phyloP scores from a whole-genome alignment of 1,139 yeast species.

The Petasospora fabianii region DNA sequence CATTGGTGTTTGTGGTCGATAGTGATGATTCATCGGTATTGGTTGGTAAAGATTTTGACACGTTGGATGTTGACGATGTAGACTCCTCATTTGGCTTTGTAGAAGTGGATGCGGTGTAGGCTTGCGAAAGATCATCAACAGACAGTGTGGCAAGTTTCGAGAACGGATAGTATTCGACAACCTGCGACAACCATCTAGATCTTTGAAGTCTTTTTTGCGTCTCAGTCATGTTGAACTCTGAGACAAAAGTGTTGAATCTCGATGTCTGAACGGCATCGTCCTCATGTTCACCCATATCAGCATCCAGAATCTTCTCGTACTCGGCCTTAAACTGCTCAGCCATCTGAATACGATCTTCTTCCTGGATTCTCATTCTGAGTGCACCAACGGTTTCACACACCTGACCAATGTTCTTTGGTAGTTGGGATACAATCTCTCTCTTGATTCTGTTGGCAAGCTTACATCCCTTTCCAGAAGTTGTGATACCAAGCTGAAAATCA shows the following conservation, averaged over 20 bases:
- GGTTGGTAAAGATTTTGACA: too few relatives aligned
- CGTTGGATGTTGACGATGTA: too few relatives aligned
- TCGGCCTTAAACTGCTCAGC: constrained; percentile 16
- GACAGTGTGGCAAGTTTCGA: constrained; percentile 54
- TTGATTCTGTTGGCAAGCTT: constrained; percentile 76
- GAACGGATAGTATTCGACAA: constrained; percentile 88
- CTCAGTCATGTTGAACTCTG: constrained; percentile 54
- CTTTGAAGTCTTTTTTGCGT: constrained; percentile 55
- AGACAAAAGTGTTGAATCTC: constrained; percentile 56
- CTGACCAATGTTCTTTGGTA: constrained; percentile 69
- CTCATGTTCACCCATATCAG: constrained; percentile 50
- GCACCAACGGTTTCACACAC: constrained; percentile 69
- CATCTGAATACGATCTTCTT: constrained; percentile 42
- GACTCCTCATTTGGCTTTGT: neutral
- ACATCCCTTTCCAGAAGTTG: constrained; percentile 90
- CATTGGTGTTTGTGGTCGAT: neutral
- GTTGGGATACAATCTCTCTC: constrained; percentile 60
- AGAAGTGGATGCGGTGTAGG: constrained; percentile 28
- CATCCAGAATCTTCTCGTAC: constrained; percentile 23
- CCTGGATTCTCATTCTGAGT: constrained; percentile 53
- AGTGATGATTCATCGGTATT: too few relatives aligned
- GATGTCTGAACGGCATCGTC: constrained; percentile 66
- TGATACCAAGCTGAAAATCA: constrained; percentile 75
- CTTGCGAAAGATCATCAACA: constrained; percentile 50
- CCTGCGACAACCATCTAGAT: constrained; percentile 82